phyloP scores from a whole-genome alignment of 805 yeast genomes.

The Yamadazyma sp. region DNA sequence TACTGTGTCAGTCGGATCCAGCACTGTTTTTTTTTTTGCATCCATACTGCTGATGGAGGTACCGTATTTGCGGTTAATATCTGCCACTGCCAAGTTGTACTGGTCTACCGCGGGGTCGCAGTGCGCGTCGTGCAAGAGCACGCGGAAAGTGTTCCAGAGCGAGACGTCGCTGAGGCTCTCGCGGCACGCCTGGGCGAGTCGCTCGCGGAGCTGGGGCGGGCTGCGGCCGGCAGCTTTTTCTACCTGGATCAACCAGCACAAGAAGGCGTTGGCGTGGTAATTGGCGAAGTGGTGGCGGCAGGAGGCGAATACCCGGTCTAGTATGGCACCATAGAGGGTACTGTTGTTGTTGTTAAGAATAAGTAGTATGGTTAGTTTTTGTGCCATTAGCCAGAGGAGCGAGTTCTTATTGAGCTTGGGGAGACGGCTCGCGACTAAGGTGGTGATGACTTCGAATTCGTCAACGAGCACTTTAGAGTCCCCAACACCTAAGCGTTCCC shows the following conservation, averaged over 20 bases:
- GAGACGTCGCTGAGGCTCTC: slow-evolving; percentile 22
- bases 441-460: slow-evolving; percentile 32
- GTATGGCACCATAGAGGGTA: neutral
- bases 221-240: slow-evolving; percentile 1
- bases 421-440: slow-evolving; percentile 29
- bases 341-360: neutral
- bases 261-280: slow-evolving; percentile 35
- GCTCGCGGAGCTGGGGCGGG: neutral
- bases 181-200: slow-evolving; percentile 15
- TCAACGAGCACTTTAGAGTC: slow-evolving; percentile 10
- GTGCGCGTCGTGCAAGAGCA: slow-evolving; percentile 1
- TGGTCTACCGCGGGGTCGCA: slow-evolving; percentile 11
- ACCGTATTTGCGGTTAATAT: slow-evolving; percentile 7
- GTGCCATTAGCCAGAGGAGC: slow-evolving; percentile 35
- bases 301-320: slow-evolving; percentile 24
- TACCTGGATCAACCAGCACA: slow-evolving; percentile 30
- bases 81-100: slow-evolving; percentile 9
- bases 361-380: slow-evolving; percentile 18
- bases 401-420: slow-evolving; percentile 41
- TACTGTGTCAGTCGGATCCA: neutral
- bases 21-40: neutral
- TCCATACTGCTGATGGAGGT: neutral
- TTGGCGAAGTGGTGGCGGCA: slow-evolving; percentile 38
- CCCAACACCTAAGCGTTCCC: slow-evolving; percentile 7
- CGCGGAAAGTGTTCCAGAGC: slow-evolving; percentile 22